Percentiles rank a stretch among this genome's conserved stretches.
These are phyloP conservation scores for Aspergillus nomiae DNA, from an alignment of 2,329 filamentous ascomycete genomes.

Conservation along the genomic window DNA sequence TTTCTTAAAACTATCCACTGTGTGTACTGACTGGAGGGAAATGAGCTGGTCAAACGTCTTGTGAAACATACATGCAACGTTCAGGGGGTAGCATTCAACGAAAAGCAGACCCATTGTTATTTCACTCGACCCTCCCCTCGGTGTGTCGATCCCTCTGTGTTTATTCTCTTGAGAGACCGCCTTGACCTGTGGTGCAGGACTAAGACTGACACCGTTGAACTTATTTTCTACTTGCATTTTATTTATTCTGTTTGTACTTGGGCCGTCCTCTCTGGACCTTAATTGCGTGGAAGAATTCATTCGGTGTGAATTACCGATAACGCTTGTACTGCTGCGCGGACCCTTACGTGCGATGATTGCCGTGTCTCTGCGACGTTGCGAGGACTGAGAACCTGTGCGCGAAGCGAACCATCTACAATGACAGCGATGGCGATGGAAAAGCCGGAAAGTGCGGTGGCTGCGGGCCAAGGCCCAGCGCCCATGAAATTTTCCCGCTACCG, in stretches of 20 bases:
- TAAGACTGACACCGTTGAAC: neutral
- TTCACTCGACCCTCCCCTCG: neutral
- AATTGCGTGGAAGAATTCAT: neutral
- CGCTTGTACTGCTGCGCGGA: neutral
- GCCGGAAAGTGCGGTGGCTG: constrained; percentile 16
- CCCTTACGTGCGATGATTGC: neutral
- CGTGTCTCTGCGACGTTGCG: neutral
- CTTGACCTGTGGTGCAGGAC: neutral
- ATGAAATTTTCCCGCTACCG: constrained; percentile 61
- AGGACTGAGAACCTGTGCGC: neutral
- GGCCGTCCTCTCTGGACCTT: neutral
- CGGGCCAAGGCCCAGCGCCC: constrained; percentile 18
- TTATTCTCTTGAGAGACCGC: neutral
- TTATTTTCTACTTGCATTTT: neutral
- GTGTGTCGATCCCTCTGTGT: neutral
- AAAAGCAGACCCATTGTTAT: neutral
- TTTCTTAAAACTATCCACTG: neutral
- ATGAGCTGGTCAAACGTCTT: constrained; percentile 20
- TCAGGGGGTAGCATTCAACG: constrained; percentile 14
- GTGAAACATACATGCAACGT: constrained; percentile 25
- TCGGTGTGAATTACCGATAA: neutral
- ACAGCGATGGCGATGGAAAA: constrained; percentile 25
- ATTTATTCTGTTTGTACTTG: neutral
- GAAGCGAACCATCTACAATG: neutral
- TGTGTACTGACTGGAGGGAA: neutral